Conservation (phyloP, 257 asterid species). For the Scutellaria baicalensis region DNA sequence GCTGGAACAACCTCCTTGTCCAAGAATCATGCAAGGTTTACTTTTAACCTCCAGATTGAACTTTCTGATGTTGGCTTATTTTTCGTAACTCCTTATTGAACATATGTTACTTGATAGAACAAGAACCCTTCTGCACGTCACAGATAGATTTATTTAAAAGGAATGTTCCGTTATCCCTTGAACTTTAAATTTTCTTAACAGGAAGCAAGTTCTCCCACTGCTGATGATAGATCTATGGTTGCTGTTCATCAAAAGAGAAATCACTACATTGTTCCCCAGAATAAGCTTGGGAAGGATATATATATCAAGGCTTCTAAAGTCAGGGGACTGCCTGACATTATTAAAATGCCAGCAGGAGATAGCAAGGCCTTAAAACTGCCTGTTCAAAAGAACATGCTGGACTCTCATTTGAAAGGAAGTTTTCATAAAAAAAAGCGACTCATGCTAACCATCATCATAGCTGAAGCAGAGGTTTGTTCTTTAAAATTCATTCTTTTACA, state of each 20-base stretch:
- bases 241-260: slow-evolving; percentile 68
- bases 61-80: slow-evolving; percentile 1
- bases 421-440: slow-evolving; percentile 37
- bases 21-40: slow-evolving; percentile 48
- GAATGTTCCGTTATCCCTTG: slow-evolving; percentile 8
- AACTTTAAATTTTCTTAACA: slow-evolving; percentile 30
- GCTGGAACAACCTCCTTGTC: slow-evolving; percentile 79
- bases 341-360: slow-evolving; percentile 86
- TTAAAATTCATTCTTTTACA: not conserved
- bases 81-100: slow-evolving; percentile 5
- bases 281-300: slow-evolving; percentile 87
- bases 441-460: slow-evolving; percentile 66
- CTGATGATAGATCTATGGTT: slow-evolving; percentile 46
- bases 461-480: slow-evolving; percentile 81
- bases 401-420: slow-evolving; percentile 79
- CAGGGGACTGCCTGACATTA: slow-evolving; percentile 37
- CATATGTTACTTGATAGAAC: not conserved
- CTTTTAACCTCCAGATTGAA: slow-evolving; percentile 15
- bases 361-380: slow-evolving; percentile 64
- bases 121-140: slow-evolving; percentile 1
- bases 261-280: slow-evolving; percentile 70
- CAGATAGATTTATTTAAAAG: not conserved
- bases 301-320: slow-evolving; percentile 57
- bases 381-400: slow-evolving; percentile 71
- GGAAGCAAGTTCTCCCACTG: slow-evolving; percentile 47